Percentiles rank a stretch among this genome's conserved stretches.
phyloP scores from a whole-genome alignment of 768 basidiomycete species.

The Rhizopogon roseolus region DNA sequence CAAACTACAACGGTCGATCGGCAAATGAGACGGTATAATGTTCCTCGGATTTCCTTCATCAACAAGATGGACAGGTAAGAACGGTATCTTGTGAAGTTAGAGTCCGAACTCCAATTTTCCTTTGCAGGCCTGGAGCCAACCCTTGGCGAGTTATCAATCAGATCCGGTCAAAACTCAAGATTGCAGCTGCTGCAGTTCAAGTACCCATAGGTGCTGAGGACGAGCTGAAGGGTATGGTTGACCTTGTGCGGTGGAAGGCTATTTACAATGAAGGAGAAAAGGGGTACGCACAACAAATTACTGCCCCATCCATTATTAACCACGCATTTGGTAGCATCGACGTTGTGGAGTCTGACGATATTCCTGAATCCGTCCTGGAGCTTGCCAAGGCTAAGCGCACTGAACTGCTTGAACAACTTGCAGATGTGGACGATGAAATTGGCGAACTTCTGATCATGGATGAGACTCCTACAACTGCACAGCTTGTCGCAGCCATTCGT shows the following conservation, averaged over 20 bases:
- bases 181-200: conserved; percentile 92
- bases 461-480: conserved; percentile 61
- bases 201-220: conserved; percentile 92
- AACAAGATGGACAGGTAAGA: conserved; percentile 95
- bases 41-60: conserved; percentile 93
- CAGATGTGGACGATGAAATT: conserved; percentile 95
- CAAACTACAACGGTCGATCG: conserved; percentile 99
- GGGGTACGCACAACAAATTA: conserved; percentile 55
- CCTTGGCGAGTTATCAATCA: conserved; percentile 94
- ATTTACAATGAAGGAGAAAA: conserved; percentile 93
- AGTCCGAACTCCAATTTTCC: background rate
- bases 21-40: conserved; percentile 96
- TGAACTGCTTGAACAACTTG: conserved; percentile 91
- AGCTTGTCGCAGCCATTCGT: conserved; percentile 82
- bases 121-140: conserved; percentile 84
- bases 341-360: conserved; percentile 80
- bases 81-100: conserved; percentile 4
- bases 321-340: conserved; percentile 45
- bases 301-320: background rate
- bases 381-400: conserved; percentile 80
- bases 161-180: conserved; percentile 86
- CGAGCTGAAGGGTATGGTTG: conserved; percentile 86
- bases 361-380: conserved; percentile 70
- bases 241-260: conserved; percentile 91
- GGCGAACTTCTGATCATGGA: conserved; percentile 89